Evolutionary conservation across 129 eudicot species (phyloP), one percentile per base, ranked within the genome.

Genomic region (Heracleum sosnowskyi): DNA sequence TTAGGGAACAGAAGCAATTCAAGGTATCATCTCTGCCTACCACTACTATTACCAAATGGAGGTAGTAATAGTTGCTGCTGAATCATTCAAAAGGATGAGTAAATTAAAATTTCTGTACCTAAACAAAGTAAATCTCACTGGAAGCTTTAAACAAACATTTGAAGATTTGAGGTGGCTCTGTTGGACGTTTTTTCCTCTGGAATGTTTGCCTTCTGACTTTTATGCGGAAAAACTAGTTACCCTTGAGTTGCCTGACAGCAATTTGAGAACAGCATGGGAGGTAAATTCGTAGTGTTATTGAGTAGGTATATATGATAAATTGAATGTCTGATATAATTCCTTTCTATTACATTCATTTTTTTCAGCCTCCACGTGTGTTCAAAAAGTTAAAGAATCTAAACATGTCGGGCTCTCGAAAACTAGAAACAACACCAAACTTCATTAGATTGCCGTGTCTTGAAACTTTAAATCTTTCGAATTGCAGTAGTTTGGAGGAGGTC

Each of bases 401-500:
- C 16, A 41, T 83, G 26, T 40, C 66, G 33, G 37, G 53, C 39
- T 83, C 86, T 0, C 18, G 26, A 26, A 39, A 11, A 29, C 69
- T 83, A 26, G 7, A 4, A 4, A 69, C 35, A 74, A 79, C 75
- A 62, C 64, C 24, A 31, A 45, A 78, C 22, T 76, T 76, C 76
- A 15, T 39, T 69, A 63, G 80, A 66, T 35, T 76, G 2, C 79
- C 47, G 33, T 72, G n/a, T 16, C 86, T 83, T 51, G 83, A 83
- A 47, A 53, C 35, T 62, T 11, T 83, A 37, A 11, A 8, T 26
- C 29, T 83, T 37, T 0, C 0, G 34, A 24, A 9, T 17, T 83
- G 77, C 49, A 7, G 10, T 74, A 11, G 10, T 42, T 35, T 35
- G 37, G 37, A 35, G 37, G 37, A 35, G 37, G 37, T 35, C 37